phyloP scores from a whole-genome alignment of 306 rosid species.

The Vicia villosa region DNA sequence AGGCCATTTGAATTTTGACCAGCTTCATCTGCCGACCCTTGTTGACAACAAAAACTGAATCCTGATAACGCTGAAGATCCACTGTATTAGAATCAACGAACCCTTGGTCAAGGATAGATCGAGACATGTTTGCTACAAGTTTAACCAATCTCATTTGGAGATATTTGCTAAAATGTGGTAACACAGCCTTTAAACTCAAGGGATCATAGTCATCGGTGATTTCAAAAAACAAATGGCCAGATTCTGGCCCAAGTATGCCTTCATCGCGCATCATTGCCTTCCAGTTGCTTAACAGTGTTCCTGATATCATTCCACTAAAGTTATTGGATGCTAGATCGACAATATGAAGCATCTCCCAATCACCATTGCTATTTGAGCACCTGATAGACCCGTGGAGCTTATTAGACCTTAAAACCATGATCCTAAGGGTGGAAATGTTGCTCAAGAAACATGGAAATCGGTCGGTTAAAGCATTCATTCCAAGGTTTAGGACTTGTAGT shows the following conservation, averaged over 20 bases:
- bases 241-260: background rate
- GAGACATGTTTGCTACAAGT: background rate
- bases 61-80: constrained; percentile 29
- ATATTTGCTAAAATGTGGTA: background rate
- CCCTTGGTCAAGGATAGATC: background rate
- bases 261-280: constrained; percentile 33
- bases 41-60: constrained; percentile 10
- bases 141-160: background rate
- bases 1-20: constrained; percentile 25
- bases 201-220: background rate
- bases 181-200: background rate
- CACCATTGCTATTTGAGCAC: constrained; percentile 4
- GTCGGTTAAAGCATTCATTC: constrained; percentile 5
- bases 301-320: constrained; percentile 31
- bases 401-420: constrained; percentile 16
- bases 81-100: background rate
- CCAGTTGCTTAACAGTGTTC: background rate
- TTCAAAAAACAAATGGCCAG: constrained; percentile 5
- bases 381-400: background rate
- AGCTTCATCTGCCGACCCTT: constrained; percentile 36
- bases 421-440: constrained; percentile 1
- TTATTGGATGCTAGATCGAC: constrained; percentile 40
- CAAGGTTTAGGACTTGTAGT: constrained; percentile 32
- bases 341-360: constrained; percentile 35
- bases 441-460: constrained; percentile 33